These are phyloP conservation scores for Arthrobotrys megalospora DNA, from an alignment of 2,329 filamentous ascomycete species.

Conservation along the genomic window DNA sequence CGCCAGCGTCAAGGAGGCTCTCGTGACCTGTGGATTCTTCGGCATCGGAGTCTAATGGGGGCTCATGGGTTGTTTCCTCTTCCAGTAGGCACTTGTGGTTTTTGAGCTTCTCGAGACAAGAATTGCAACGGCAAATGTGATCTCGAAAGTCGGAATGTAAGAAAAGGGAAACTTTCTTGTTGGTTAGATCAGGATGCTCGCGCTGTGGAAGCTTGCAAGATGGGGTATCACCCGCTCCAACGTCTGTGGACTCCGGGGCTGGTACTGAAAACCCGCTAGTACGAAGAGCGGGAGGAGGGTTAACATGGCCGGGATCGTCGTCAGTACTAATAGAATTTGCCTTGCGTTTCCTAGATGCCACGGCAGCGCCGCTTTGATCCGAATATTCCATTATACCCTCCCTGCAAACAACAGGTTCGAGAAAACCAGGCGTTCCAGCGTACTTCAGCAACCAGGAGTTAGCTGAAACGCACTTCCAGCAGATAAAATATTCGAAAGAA, in stretches of 20 bases:
- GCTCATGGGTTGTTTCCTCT: slow-evolving; percentile 94
- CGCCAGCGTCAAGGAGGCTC: slow-evolving; percentile 89
- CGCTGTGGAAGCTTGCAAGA: slow-evolving; percentile 52
- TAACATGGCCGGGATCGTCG: background rate
- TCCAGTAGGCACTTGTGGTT: slow-evolving; percentile 86
- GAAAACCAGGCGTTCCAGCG: slow-evolving; percentile 83
- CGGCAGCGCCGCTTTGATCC: slow-evolving; percentile 45
- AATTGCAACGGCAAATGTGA: slow-evolving; percentile 83
- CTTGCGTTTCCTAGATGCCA: slow-evolving; percentile 24
- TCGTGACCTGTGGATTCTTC: slow-evolving; percentile 79
- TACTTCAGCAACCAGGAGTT: slow-evolving; percentile 94
- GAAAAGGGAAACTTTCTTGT: slow-evolving; percentile 80
- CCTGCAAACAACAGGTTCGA: slow-evolving; percentile 76
- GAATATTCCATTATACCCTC: background rate
- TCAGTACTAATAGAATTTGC: slow-evolving; percentile 59
- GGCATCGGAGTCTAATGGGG: slow-evolving; percentile 77
- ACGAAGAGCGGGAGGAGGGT: background rate
- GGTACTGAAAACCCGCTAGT: background rate
- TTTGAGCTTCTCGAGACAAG: slow-evolving; percentile 82
- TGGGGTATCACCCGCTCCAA: background rate
- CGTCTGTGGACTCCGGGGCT: background rate
- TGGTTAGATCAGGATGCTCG: slow-evolving; percentile 47
- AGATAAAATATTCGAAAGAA: slow-evolving; percentile 89
- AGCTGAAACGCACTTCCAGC: slow-evolving; percentile 91
- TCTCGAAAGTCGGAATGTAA: slow-evolving; percentile 83